Percentiles rank a stretch among this genome's conserved stretches.
Evolutionary conservation across 306 rosid genomes (phyloP).

Genomic region (Hippophae rhamnoides): DNA sequence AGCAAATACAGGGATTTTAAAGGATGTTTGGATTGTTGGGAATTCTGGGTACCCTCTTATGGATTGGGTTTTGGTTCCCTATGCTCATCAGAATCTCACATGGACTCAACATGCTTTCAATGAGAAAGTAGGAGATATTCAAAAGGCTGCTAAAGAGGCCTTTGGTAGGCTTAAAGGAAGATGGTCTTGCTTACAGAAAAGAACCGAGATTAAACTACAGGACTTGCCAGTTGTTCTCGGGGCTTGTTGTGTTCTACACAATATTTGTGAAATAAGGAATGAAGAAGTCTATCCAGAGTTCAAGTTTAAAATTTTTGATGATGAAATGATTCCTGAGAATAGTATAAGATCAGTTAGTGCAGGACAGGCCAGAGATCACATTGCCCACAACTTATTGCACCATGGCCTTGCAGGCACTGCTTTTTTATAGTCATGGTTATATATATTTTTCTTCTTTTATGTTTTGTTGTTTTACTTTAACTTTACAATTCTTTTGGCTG

Average conservation of each 20-base stretch:
- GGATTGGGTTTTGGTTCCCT: constrained; percentile 96
- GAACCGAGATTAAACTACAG: constrained; percentile 86
- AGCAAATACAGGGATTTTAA: constrained; percentile 57
- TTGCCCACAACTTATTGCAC: constrained; percentile 93
- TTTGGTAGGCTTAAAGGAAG: constrained; percentile 77
- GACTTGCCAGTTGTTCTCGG: constrained; percentile 83
- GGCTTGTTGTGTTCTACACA: constrained; percentile 93
- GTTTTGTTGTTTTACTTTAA: not conserved
- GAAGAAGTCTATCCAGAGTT: constrained; percentile 57
- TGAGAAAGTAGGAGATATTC: constrained; percentile 82
- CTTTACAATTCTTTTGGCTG: not conserved
- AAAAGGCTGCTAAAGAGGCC: constrained; percentile 53
- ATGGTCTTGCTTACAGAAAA: constrained; percentile 79
- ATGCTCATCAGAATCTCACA: constrained; percentile 62
- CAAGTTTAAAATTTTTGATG: constrained; percentile 48
- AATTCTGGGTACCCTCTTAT: constrained; percentile 56
- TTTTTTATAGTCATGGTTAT: constrained; percentile 33
- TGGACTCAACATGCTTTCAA: constrained; percentile 94
- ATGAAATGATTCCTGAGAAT: constrained; percentile 68
- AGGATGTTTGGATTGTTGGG: constrained; percentile 80
- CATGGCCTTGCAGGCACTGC: constrained; percentile 91
- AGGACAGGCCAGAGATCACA: constrained; percentile 68
- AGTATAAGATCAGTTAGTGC: constrained; percentile 48
- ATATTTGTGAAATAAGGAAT: constrained; percentile 69
- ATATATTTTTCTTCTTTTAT: not conserved